Percentiles rank a stretch among this genome's conserved stretches.
phyloP scores from a whole-genome alignment of 768 basidiomycete genomes.

The Trichaptum fuscoviolaceum region DNA sequence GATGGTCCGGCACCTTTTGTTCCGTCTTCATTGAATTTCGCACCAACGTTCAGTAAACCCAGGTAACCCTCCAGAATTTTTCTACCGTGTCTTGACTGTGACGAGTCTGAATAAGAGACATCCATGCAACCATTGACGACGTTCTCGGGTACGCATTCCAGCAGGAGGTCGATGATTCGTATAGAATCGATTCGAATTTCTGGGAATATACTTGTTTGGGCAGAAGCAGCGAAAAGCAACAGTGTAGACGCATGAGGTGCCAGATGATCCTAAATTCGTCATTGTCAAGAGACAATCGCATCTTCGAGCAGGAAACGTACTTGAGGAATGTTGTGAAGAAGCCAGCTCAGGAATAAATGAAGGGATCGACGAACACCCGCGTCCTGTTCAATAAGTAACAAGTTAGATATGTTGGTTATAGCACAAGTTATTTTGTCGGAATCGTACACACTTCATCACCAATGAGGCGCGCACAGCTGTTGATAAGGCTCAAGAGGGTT shows the following conservation, averaged over 20 bases:
- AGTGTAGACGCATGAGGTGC: slow-evolving; percentile 70
- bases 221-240: slow-evolving; percentile 83
- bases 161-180: slow-evolving; percentile 68
- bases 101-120: slow-evolving; percentile 11
- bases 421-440: slow-evolving; percentile 18
- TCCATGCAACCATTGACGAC: slow-evolving; percentile 68
- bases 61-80: slow-evolving; percentile 77
- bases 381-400: slow-evolving; percentile 46
- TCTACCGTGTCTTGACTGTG: slow-evolving; percentile 37
- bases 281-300: neutral
- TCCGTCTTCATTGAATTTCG: slow-evolving; percentile 59
- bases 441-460: slow-evolving; percentile 61
- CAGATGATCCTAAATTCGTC: slow-evolving; percentile 51
- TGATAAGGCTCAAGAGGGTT: slow-evolving; percentile 51
- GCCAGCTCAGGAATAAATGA: slow-evolving; percentile 65
- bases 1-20: slow-evolving; percentile 8
- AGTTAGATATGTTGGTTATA: no score
- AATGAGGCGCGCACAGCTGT: slow-evolving; percentile 63
- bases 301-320: slow-evolving; percentile 31
- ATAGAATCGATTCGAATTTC: slow-evolving; percentile 91
- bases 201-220: slow-evolving; percentile 92
- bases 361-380: slow-evolving; percentile 70
- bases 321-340: slow-evolving; percentile 55
- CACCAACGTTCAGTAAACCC: slow-evolving; percentile 67
- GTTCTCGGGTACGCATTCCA: slow-evolving; percentile 61